phyloP scores from a whole-genome alignment of 2,329 filamentous ascomycete genomes.

The Lachnellula suecica region DNA sequence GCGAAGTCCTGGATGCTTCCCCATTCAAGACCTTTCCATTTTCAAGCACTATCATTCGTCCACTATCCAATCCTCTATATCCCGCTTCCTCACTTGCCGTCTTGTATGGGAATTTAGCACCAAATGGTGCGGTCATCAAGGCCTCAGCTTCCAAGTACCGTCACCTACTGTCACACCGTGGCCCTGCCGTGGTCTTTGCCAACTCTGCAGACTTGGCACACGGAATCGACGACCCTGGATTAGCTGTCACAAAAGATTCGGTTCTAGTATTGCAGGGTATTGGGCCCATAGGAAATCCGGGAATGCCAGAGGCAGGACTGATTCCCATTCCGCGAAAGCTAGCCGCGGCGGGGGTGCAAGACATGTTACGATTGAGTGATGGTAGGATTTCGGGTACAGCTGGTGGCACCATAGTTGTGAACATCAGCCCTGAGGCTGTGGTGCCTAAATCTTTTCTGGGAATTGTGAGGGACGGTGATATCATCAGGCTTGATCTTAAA shows the following conservation, averaged over 20 bases:
- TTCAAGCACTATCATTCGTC: slow-evolving; percentile 42
- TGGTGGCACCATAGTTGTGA: slow-evolving; percentile 52
- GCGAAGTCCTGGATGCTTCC: slow-evolving; percentile 42
- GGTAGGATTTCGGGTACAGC: slow-evolving; percentile 56
- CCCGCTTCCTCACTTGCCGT: slow-evolving; percentile 44
- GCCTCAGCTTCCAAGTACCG: slow-evolving; percentile 49
- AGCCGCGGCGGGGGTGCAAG: slow-evolving; percentile 43
- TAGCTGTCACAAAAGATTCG: slow-evolving; percentile 43
- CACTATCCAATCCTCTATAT: slow-evolving; percentile 44
- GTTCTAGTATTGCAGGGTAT: slow-evolving; percentile 49
- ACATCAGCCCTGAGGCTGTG: slow-evolving; percentile 51
- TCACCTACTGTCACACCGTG: slow-evolving; percentile 41
- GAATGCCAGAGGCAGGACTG: slow-evolving; percentile 52
- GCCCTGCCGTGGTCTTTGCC: slow-evolving; percentile 47
- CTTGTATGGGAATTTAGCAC: slow-evolving; percentile 46
- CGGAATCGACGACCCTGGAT: slow-evolving; percentile 44
- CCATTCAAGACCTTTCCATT: slow-evolving; percentile 42
- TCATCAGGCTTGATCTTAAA: slow-evolving; percentile 45
- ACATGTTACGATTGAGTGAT: slow-evolving; percentile 54
- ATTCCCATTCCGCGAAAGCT: slow-evolving; percentile 51
- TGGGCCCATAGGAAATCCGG: slow-evolving; percentile 49
- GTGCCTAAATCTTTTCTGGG: slow-evolving; percentile 47
- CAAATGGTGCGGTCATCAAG: slow-evolving; percentile 48
- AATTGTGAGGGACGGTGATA: slow-evolving; percentile 46
- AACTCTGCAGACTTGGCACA: slow-evolving; percentile 44